Base-by-base conservation (phyloP, 441 rosid species). In the California macrophylla region DNA sequence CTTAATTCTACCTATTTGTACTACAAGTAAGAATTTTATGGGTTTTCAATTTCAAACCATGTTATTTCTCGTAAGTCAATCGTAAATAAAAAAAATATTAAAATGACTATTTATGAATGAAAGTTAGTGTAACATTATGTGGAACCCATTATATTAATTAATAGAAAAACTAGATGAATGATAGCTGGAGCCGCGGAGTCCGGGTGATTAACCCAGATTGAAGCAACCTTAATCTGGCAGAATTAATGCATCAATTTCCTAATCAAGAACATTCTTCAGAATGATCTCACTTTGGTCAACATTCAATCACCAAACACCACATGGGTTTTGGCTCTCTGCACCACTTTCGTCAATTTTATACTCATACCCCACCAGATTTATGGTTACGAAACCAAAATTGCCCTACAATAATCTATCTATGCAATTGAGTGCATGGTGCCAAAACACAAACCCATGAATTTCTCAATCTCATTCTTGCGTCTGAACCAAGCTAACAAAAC, bases 321-420 rank as follows among this genome's bases (percentile, higher is more conserved):
- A 40, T 40, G 47, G 47, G 47, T 1, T 40, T 13, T 40, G 15
- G 47, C 47, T 40, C n/a, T n/a, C n/a, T n/a, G n/a, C n/a, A n/a
- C n/a, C n/a, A n/a, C n/a, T n/a, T n/a, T n/a, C n/a, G n/a, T n/a
- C n/a, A n/a, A n/a, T n/a, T n/a, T n/a, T n/a, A n/a, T n/a, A n/a
- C n/a, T n/a, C 2, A 28, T 61, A 70, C 69, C 6, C 74, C 66
- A 71, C 69, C 71, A 67, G 30, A 64, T 61, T 52, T 71, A 65
- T 10, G 78, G 74, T 69, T 25, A 66, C 21, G 74, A 28, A 30
- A 20, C 70, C 10, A 32, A 32, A 32, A 40, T 40, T 70, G 56
- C 34, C 85, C 82, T 70, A 75, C 80, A 56, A 74, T 72, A 77
- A 77, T 81, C 15, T 12, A 8, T 40, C 47, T 4, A n/a, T n/a